These are phyloP conservation scores for Schrenkiella parvula DNA, from an alignment of 345 rosid genomes.

Conservation along the genomic window DNA sequence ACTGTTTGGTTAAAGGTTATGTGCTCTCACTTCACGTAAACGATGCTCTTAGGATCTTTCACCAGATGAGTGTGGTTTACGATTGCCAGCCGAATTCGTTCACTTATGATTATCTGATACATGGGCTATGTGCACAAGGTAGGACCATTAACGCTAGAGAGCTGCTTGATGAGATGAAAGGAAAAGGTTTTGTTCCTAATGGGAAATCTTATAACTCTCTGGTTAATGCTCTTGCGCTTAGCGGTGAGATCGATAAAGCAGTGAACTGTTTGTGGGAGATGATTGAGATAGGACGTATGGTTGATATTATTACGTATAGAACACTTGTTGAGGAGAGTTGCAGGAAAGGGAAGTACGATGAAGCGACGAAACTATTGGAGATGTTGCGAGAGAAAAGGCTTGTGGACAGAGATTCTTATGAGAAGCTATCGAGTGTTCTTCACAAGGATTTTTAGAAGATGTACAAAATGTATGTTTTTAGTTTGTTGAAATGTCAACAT, in stretches of 20 bases:
- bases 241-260: conserved; percentile 63
- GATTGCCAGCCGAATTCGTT: conserved; percentile 65
- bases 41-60: conserved; percentile 89
- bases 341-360: conserved; percentile 48
- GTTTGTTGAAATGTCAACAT: background rate
- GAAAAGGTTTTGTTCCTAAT: conserved; percentile 68
- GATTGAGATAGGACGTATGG: conserved; percentile 54
- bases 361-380: conserved; percentile 54
- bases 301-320: conserved; percentile 63
- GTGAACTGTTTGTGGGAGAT: conserved; percentile 65
- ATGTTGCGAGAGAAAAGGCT: conserved; percentile 53
- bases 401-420: conserved; percentile 51
- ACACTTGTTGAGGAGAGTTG: conserved; percentile 78
- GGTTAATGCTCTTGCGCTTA: conserved; percentile 73
- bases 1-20: conserved; percentile 70
- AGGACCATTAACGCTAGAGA: conserved; percentile 76
- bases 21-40: conserved; percentile 87
- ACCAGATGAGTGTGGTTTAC: conserved; percentile 78
- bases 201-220: conserved; percentile 74
- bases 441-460: conserved; percentile 43
- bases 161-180: conserved; percentile 68
- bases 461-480: background rate
- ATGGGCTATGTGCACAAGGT: conserved; percentile 83
- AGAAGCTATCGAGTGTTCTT: conserved; percentile 58
- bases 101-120: conserved; percentile 77